Evolutionary conservation across 2,329 filamentous ascomycete species (phyloP), one percentile per base, ranked within the genome.

Genomic region (Whalleya microplaca): DNA sequence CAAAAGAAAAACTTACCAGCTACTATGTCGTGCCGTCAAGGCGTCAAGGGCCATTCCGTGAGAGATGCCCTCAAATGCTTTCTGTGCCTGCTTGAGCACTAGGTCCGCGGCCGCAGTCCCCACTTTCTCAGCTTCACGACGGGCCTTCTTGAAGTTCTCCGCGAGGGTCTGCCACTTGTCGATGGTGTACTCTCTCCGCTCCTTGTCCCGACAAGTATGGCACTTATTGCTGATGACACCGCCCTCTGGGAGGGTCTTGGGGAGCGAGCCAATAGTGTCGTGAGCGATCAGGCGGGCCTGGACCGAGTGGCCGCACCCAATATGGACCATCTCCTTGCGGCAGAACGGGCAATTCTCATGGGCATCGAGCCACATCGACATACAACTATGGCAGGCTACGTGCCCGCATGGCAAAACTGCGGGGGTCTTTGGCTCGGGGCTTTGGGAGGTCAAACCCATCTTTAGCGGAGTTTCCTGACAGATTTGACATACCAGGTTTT

Each of bases 331-430:
- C 2, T 51, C 18, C 9, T 56, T 41, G 18, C 72, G 66, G 52
- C 74, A 76, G 54, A 76, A 74, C 1, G 72, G 75, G 47, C 75
- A 77, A 9, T 47, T 59, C 2, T 53, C 29, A 32, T 71, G 50
- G 0, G 21, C 29, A 0, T 23, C 21, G 5, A 73, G 45, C 71
- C 73, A 75, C 2, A 18, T 37, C 2, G 53, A 40, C 16, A 76
- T 48, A 41, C 74, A 76, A 2, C 8, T 16, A 3, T 56, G 44
- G 48, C 74, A 72, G 3, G 61, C 71, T 3, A 70, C 56, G 50
- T 78, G 75, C 0, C 72, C 73, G 41, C 74, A 76, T 0, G 75
- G 71, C 21, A 75, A 56, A 1, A 76, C 69, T 2, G 62, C 57
- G 1, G 73, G 66, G 1, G 58, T 52, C 0, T n/a, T 42, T 3